Conservation (phyloP, 108 stramenopile species). For the Pinguiococcus pyrenoidosus region DNA sequence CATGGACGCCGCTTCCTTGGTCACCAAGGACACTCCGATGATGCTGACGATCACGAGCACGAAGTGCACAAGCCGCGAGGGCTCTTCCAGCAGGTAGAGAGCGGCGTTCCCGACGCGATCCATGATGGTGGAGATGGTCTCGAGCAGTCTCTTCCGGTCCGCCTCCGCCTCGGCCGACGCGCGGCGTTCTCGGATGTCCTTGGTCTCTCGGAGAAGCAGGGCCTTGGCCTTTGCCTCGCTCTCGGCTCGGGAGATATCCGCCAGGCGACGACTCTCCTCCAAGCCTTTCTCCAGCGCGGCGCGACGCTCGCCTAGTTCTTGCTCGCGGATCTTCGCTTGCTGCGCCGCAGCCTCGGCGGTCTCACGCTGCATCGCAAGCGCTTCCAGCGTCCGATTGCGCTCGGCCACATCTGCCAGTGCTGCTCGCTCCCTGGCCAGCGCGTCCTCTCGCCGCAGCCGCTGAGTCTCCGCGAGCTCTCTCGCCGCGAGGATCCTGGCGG, state of each 20-base stretch:
- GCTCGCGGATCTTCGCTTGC: constrained; percentile 23
- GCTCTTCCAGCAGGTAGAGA: no score
- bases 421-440: constrained; percentile 16
- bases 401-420: constrained; percentile 21
- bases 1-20: no score
- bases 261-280: constrained; percentile 10
- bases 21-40: no score
- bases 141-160: constrained; percentile 43
- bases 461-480: constrained; percentile 31
- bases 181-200: constrained; percentile 48
- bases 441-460: constrained; percentile 38
- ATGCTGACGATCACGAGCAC: neutral
- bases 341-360: no score
- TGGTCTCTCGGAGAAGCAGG: constrained; percentile 55
- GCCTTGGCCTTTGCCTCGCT: constrained; percentile 53
- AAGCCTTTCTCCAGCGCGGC: constrained; percentile 7
- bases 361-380: constrained; percentile 13
- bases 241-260: constrained; percentile 24
- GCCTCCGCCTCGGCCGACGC: constrained; percentile 50
- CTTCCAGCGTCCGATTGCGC: no score
- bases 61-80: no score
- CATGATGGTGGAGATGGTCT: constrained; percentile 41
- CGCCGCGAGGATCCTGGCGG: constrained; percentile 22
- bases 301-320: constrained; percentile 9
- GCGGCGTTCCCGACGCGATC: constrained; percentile 5